These are phyloP conservation scores for Neodidymelliopsis sp. DNA, from an alignment of 2,329 filamentous ascomycete genomes.

Conservation along the genomic window DNA sequence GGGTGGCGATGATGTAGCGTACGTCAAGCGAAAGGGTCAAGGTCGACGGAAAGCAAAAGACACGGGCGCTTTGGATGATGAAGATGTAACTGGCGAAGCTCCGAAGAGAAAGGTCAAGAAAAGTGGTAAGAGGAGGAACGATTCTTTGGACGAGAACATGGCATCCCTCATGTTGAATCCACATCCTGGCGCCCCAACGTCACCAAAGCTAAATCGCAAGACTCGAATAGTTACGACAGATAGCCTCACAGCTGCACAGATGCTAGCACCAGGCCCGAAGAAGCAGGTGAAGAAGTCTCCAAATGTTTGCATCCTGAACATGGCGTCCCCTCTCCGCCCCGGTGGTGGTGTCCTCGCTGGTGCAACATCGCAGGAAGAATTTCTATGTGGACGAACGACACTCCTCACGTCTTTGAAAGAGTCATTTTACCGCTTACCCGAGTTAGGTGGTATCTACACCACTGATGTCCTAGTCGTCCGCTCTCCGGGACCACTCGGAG, in stretches of 20 bases:
- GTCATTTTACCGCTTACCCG: conserved; percentile 66
- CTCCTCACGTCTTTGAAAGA: conserved; percentile 66
- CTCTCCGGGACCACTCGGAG: conserved; percentile 34
- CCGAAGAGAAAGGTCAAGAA: conserved; percentile 18
- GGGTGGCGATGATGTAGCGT: conserved; percentile 22
- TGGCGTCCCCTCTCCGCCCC: conserved; percentile 68
- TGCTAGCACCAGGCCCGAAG: conserved; percentile 34
- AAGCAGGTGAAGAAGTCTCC: conserved; percentile 29
- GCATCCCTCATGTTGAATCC: conserved; percentile 20
- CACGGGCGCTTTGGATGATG: conserved; percentile 10
- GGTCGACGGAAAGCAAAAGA: conserved; percentile 39
- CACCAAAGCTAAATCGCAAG: conserved; percentile 31
- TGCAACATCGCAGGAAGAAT: conserved; percentile 68
- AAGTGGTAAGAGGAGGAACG: conserved; percentile 19
- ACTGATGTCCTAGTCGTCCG: conserved; percentile 68
- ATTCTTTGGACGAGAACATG: conserved; percentile 20
- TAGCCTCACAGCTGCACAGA: conserved; percentile 61
- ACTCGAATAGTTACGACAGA: conserved; percentile 61
- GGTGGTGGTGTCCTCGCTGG: conserved; percentile 69
- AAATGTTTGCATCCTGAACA: conserved; percentile 66
- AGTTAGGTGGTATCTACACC: conserved; percentile 64
- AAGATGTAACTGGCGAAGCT: conserved; percentile 1
- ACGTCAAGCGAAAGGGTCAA: conserved; percentile 46
- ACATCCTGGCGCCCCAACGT: neutral
- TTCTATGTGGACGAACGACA: conserved; percentile 67